These are phyloP conservation scores for Hibiscus tridactylites DNA, from an alignment of 345 rosid genomes.

Conservation along the genomic window DNA sequence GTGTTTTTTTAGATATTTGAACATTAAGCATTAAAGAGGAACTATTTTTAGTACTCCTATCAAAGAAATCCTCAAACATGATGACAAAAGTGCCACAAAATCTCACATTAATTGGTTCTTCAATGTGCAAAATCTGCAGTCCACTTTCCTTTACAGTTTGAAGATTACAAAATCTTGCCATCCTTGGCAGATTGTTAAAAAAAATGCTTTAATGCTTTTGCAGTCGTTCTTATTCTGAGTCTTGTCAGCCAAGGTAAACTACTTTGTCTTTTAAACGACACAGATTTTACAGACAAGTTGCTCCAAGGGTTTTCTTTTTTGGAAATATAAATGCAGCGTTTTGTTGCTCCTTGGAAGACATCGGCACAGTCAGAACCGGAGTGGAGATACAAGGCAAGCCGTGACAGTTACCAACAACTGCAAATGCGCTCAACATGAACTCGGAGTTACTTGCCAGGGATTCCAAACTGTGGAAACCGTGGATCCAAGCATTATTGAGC, in stretches of 20 bases:
- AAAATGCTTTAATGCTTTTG: not conserved
- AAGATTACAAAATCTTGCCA: no score
- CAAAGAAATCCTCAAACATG: no score
- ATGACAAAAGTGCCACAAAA: no score
- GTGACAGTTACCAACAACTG: not conserved
- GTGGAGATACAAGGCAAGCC: not conserved
- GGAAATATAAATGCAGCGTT: not conserved
- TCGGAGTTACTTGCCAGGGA: not conserved
- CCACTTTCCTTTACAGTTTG: no score
- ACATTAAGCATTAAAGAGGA: no score
- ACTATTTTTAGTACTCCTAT: no score
- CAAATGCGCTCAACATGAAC: not conserved
- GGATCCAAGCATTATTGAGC: not conserved
- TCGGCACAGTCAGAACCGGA: not conserved
- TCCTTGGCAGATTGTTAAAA: no score
- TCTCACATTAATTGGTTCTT: no score
- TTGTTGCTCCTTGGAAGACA: not conserved
- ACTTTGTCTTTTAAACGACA: not conserved
- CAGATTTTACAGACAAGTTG: not conserved
- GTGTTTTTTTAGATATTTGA: no score
- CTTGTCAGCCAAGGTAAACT: not conserved
- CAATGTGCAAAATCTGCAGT: no score
- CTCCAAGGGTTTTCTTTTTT: not conserved
- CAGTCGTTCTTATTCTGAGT: not conserved
- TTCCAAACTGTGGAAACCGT: not conserved